These are phyloP conservation scores for Saturnispora hagleri DNA, from an alignment of 805 yeast species.

Conservation along the genomic window DNA sequence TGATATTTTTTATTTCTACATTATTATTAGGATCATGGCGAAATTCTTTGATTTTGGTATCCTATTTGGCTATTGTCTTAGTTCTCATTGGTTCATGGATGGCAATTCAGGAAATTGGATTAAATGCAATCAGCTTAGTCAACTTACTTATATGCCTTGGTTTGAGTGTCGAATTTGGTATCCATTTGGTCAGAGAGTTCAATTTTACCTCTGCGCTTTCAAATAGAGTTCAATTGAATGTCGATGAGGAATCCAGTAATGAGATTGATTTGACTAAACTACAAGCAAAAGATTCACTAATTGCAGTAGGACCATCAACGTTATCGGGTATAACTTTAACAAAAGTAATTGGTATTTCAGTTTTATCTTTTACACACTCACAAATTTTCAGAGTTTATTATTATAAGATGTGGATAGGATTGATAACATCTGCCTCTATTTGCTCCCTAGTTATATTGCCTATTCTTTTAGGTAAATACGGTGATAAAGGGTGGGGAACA, in stretches of 20 bases:
- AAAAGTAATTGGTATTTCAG: constrained; percentile 78
- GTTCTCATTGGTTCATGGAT: constrained; percentile 72
- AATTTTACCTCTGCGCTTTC: constrained; percentile 24
- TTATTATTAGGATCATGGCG: constrained; percentile 57
- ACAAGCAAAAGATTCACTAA: constrained; percentile 50
- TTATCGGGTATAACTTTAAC: constrained; percentile 87
- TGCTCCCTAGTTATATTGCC: constrained; percentile 81
- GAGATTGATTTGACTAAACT: constrained; percentile 6
- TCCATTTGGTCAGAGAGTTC: constrained; percentile 77
- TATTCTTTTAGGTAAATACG: constrained; percentile 52
- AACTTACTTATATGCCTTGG: constrained; percentile 91
- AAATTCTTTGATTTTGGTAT: constrained; percentile 46
- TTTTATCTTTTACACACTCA: constrained; percentile 78
- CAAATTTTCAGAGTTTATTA: constrained; percentile 86
- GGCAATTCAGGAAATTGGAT: constrained; percentile 62
- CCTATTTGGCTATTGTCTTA: constrained; percentile 55
- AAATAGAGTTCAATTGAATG: constrained; percentile 3
- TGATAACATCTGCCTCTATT: constrained; percentile 65
- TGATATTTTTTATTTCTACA: constrained; percentile 44
- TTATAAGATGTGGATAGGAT: constrained; percentile 87
- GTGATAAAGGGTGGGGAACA: constrained; percentile 35
- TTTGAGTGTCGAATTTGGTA: constrained; percentile 85
- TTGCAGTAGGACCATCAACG: constrained; percentile 82
- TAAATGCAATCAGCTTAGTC: constrained; percentile 85
- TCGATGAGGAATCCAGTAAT: neutral